Evolutionary conservation across 306 rosid genomes (phyloP).

Genomic region (Trifolium subterraneum): DNA sequence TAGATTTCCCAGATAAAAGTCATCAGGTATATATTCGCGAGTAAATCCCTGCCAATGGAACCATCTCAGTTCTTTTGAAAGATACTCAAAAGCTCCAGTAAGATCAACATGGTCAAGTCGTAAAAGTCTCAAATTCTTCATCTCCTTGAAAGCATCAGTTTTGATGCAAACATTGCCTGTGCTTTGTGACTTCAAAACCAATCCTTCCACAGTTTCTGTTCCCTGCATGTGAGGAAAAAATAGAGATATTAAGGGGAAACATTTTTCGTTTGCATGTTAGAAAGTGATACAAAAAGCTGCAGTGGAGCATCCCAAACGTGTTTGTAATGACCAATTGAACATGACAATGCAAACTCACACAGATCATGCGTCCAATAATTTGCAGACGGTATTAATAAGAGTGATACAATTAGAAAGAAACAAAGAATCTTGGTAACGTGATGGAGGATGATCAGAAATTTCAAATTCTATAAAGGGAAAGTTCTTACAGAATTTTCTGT

Average conservation of each 20-base stretch:
- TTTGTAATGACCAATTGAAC: background rate
- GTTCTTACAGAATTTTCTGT: background rate
- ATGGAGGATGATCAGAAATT: background rate
- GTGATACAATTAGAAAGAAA: too few species aligned
- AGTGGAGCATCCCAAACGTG: background rate
- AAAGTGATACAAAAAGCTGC: background rate
- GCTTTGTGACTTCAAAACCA: slow-evolving; percentile 16
- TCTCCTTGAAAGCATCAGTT: slow-evolving; percentile 43
- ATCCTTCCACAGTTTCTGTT: slow-evolving; percentile 36
- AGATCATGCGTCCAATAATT: background rate
- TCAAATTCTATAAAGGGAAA: background rate
- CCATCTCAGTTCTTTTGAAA: too few species aligned
- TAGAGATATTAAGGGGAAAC: background rate
- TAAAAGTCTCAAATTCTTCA: slow-evolving; percentile 52
- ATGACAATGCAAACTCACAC: background rate
- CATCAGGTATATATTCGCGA: slow-evolving; percentile 28
- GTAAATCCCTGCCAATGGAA: slow-evolving; percentile 51
- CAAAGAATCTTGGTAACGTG: background rate
- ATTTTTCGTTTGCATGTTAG: background rate
- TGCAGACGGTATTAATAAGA: background rate
- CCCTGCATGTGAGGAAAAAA: slow-evolving; percentile 15
- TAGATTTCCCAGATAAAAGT: slow-evolving; percentile 22
- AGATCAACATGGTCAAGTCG: slow-evolving; percentile 41
- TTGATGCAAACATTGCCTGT: background rate
- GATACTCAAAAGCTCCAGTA: slow-evolving; percentile 29